phyloP scores from a whole-genome alignment of 164 flowering plant species.

The Vitis riparia region DNA sequence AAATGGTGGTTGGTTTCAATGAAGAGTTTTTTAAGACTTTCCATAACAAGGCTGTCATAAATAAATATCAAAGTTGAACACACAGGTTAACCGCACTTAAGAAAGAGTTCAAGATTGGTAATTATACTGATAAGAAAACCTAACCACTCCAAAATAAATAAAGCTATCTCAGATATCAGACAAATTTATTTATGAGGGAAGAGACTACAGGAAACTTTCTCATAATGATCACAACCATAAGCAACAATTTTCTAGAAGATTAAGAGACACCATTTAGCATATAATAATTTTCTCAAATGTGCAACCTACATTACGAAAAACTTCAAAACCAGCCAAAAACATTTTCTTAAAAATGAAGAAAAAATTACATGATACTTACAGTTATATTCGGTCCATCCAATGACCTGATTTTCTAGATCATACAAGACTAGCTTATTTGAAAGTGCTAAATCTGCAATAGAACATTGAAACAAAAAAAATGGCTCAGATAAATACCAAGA shows the following conservation, averaged over 20 bases:
- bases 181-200: background rate
- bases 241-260: background rate
- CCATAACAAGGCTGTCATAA: too few relatives aligned
- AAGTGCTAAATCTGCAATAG: conserved; percentile 71
- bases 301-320: background rate
- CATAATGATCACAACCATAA: background rate
- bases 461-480: conserved; percentile 3
- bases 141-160: background rate
- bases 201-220: background rate
- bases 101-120: background rate
- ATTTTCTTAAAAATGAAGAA: background rate
- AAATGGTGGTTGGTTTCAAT: too few relatives aligned
- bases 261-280: background rate
- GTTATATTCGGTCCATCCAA: conserved; percentile 61
- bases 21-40: too few relatives aligned
- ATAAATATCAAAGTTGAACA: too few relatives aligned
- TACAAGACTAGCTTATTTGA: conserved; percentile 62
- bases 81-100: background rate
- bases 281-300: background rate
- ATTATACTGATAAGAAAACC: background rate
- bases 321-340: background rate
- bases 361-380: conserved; percentile 37
- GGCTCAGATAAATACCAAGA: background rate
- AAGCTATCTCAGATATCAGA: too few relatives aligned
- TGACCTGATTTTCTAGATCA: conserved; percentile 50